Conservation (phyloP, 495 filamentous ascomycete species). For the Pseudotulostoma volvatum region DNA sequence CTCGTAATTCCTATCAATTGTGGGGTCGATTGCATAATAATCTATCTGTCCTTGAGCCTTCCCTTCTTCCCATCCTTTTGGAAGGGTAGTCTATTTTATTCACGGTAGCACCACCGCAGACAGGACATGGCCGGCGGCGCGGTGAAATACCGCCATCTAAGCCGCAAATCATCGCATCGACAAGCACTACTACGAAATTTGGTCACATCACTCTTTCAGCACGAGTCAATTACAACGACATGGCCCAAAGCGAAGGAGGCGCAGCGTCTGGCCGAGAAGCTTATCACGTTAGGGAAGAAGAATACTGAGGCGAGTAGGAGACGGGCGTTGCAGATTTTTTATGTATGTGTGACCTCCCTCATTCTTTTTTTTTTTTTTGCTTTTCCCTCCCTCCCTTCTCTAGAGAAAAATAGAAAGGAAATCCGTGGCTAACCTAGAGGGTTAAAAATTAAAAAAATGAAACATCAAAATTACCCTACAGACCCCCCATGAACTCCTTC, state of each 20-base stretch:
- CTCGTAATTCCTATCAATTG: too few relatives aligned
- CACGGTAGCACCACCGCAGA: too few relatives aligned
- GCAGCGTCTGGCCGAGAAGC: conserved; percentile 78
- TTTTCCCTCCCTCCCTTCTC: background rate
- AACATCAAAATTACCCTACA: conserved; percentile 10
- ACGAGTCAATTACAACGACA: conserved; percentile 87
- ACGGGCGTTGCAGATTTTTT: conserved; percentile 60
- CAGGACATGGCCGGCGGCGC: conserved; percentile 77
- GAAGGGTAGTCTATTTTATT: too few relatives aligned
- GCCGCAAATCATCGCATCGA: conserved; percentile 69
- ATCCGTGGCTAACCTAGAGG: too few relatives aligned
- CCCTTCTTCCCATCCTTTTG: background rate
- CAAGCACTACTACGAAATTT: conserved; percentile 90
- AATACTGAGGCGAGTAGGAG: conserved; percentile 60
- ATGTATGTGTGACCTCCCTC: conserved; percentile 38
- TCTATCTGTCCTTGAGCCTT: background rate
- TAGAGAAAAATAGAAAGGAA: too few relatives aligned
- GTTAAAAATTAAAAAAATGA: conserved; percentile 2
- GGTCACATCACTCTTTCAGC: conserved; percentile 82
- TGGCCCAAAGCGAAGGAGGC: conserved; percentile 96
- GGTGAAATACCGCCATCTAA: conserved; percentile 72
- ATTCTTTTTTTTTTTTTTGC: background rate
- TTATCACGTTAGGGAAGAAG: conserved; percentile 83
- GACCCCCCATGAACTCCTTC: conserved; percentile 51
- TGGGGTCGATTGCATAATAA: too few relatives aligned